Base-by-base conservation (phyloP, 1,284 basidiomycete species). In the Gomphus bonarii region DNA sequence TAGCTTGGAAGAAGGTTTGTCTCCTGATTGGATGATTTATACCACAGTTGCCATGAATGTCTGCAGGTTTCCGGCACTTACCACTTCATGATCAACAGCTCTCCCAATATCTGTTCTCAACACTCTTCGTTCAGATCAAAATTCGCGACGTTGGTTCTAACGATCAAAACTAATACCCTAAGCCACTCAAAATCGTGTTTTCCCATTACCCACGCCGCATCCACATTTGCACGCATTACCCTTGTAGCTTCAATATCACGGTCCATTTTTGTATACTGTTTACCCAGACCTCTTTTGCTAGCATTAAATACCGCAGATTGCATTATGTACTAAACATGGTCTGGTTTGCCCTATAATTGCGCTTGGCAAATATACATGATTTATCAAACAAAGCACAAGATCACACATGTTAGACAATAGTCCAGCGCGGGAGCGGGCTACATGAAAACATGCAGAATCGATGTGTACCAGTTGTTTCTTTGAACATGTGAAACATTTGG, bases 81-180 rank as follows among this genome's bases (percentile, higher is more conserved):
- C 91, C 92, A 0, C 72, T 95, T 50, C 86, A 91, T 65, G 91
- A 95, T 68, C 73, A 78, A 0, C 82, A 90, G 64, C 79, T 91
- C 51, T 87, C 85, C 43, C 87, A 91, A 62, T 90, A 87, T 65
- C 72, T 95, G 48, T 95, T 93, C 69, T 90, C 92, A 38, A 94
- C 91, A 22, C 74, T 97, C 6, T 95, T 95, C 65, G 85, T 94
- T 35, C 69, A 75, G 48, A 73, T 84, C 60, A 68, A 73, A 46
- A 67, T 86, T 57, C 72, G 72, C 36, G 74, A 78, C 31, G 48
- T 40, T 16, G n/a, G n/a, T 38, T 14, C 51, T n/a, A 18, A 9
- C 25, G 28, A 22, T 14, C 6, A 10, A 22, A 10, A 44, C 20
- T 18, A 7, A 5, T 7, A 12, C 33, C 2, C 31, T 1, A 22